These are phyloP conservation scores for Bothia castanella DNA, from an alignment of 1,284 basidiomycete genomes.

Conservation along the genomic window DNA sequence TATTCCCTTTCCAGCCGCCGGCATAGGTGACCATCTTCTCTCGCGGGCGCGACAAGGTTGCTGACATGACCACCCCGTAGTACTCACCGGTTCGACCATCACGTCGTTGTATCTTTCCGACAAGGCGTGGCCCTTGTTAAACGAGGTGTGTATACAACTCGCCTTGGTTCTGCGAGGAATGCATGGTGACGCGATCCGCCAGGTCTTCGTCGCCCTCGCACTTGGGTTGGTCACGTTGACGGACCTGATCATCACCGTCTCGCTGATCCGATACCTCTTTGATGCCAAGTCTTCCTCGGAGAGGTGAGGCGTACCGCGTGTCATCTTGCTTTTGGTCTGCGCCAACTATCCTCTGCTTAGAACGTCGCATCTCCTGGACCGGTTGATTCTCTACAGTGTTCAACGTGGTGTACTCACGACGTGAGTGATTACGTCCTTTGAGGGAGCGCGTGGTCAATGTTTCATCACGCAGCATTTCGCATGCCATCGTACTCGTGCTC, in stretches of 20 bases:
- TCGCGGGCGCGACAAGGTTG: too few relatives aligned
- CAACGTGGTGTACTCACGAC: conserved; percentile 19
- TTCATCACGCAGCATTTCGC: conserved; percentile 7
- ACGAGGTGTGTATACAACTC: conserved; percentile 10
- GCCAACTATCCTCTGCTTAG: not conserved
- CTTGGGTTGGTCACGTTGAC: conserved; percentile 18
- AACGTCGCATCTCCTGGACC: conserved; percentile 9
- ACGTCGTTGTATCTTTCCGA: not conserved
- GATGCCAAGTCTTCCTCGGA: conserved; percentile 1
- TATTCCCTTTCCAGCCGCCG: conserved; percentile 4
- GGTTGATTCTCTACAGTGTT: conserved; percentile 14
- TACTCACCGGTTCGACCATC: conserved; percentile 6
- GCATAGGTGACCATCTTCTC: conserved; percentile 9
- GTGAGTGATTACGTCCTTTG: conserved; percentile 9
- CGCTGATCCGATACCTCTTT: conserved; percentile 11
- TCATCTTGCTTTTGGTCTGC: not conserved
- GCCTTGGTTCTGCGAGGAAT: too few relatives aligned
- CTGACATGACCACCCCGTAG: conserved; percentile 4
- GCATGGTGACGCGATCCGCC: too few relatives aligned
- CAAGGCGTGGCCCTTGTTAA: too few relatives aligned
- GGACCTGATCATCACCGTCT: conserved; percentile 18
- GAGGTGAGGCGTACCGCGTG: conserved; percentile 7
- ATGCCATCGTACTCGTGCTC: conserved; percentile 9
- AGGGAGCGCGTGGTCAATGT: too few relatives aligned
- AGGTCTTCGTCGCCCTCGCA: conserved; percentile 12